These are phyloP conservation scores for Hypoxylon fragiforme DNA, from an alignment of 495 filamentous ascomycete genomes.

Conservation along the genomic window DNA sequence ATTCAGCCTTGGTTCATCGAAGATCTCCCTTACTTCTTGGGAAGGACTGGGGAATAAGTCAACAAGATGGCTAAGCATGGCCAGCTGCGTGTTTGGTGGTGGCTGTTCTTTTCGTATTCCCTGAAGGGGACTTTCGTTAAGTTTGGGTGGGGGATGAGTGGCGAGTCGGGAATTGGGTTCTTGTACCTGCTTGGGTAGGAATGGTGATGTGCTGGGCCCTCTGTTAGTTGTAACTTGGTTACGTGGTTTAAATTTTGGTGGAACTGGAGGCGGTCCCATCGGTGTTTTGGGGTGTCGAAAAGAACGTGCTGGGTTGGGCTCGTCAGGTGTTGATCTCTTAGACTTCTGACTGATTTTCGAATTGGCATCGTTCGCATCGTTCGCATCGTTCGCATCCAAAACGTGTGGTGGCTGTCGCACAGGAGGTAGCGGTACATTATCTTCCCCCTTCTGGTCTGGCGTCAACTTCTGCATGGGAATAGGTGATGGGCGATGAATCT, in stretches of 20 bases:
- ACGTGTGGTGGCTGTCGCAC: constrained; percentile 3
- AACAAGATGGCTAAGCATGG: constrained; percentile 50
- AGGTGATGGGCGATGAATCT: background rate
- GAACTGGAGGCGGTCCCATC: constrained; percentile 27
- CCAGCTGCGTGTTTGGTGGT: constrained; percentile 48
- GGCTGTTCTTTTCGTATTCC: constrained; percentile 4
- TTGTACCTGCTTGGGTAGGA: constrained; percentile 16
- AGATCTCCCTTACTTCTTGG: constrained; percentile 49
- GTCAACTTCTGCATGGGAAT: background rate
- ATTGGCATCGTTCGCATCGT: constrained; percentile 4
- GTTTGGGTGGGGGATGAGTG: background rate
- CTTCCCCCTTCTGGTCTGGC: constrained; percentile 11
- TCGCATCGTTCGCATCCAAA: constrained; percentile 1
- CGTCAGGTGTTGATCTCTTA: background rate
- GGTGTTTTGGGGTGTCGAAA: constrained; percentile 23
- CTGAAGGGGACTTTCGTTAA: background rate
- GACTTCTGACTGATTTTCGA: background rate
- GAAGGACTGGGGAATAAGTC: constrained; percentile 53
- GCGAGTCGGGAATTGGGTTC: constrained; percentile 1
- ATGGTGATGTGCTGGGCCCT: constrained; percentile 20
- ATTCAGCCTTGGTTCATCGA: constrained; percentile 35
- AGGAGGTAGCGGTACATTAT: constrained; percentile 16
- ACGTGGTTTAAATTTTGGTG: constrained; percentile 27
- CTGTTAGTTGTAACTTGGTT: constrained; percentile 2
- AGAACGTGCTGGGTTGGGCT: constrained; percentile 11